Percentiles rank a stretch among this genome's conserved stretches.
Evolutionary conservation across 768 basidiomycete genomes (phyloP).

Genomic region (Psilocybe tampanensis): DNA sequence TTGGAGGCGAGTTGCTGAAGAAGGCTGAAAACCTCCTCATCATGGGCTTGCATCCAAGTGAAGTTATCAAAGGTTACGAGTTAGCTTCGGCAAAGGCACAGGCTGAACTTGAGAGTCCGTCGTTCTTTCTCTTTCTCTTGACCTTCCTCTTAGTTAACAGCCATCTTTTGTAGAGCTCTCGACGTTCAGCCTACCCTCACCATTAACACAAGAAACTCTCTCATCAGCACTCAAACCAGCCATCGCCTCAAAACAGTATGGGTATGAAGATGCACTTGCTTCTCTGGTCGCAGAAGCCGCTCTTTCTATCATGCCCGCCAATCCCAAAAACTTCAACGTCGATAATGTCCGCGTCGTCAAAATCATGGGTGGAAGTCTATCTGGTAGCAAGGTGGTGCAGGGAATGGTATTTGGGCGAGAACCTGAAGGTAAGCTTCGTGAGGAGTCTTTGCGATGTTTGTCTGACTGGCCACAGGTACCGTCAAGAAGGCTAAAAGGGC

Average conservation of each 20-base stretch:
- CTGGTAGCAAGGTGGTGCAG: constrained; percentile 83
- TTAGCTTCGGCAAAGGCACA: constrained; percentile 84
- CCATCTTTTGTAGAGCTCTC: constrained; percentile 58
- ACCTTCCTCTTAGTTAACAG: constrained; percentile 2
- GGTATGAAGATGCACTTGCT: constrained; percentile 83
- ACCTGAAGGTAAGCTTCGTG: constrained; percentile 73
- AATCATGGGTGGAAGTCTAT: constrained; percentile 93
- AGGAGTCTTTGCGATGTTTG: neutral
- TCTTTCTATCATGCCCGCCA: constrained; percentile 86
- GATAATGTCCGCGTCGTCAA: constrained; percentile 99
- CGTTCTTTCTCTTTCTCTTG: neutral
- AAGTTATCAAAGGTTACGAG: constrained; percentile 94
- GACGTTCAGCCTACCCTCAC: constrained; percentile 67
- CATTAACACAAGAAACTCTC: constrained; percentile 70
- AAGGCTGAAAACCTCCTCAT: constrained; percentile 89
- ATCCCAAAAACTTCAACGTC: constrained; percentile 93
- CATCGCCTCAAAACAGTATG: constrained; percentile 97
- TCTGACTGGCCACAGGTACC: constrained; percentile 48
- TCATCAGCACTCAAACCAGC: constrained; percentile 82
- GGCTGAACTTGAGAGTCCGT: constrained; percentile 88
- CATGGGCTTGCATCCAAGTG: constrained; percentile 97
- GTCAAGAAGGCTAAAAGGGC: constrained; percentile 82
- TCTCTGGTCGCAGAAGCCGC: constrained; percentile 92
- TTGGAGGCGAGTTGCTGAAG: constrained; percentile 94
- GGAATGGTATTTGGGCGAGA: constrained; percentile 99